A percentile compares a stretch with the other conserved stretches of the same genome.
phyloP scores from a whole-genome alignment of 2,329 filamentous ascomycete genomes.

The Fusarium marasasianum region DNA sequence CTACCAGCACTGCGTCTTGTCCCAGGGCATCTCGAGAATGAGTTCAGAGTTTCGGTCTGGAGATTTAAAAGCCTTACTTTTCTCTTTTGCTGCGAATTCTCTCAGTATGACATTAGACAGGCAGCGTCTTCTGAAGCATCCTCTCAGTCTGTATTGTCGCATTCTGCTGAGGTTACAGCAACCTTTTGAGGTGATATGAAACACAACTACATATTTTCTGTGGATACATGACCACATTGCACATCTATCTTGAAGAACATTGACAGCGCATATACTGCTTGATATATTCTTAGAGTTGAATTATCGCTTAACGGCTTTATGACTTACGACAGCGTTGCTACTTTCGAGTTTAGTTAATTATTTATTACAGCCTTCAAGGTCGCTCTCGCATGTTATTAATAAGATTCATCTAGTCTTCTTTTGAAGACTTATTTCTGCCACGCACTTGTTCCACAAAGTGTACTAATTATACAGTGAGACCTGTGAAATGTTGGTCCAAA shows the following conservation, averaged over 20 bases:
- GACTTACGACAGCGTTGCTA: background rate
- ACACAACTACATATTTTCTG: background rate
- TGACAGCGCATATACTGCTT: background rate
- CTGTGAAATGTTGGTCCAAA: no score
- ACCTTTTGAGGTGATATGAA: accelerated
- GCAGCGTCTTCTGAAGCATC: no score
- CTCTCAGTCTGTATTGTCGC: background rate
- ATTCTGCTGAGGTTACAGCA: accelerated
- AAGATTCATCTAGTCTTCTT: background rate
- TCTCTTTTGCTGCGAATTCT: background rate
- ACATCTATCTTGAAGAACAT: accelerated
- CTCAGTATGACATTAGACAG: background rate
- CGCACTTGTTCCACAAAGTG: accelerated
- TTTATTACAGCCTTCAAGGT: accelerated
- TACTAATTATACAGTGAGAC: background rate
- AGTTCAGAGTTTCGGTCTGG: no score
- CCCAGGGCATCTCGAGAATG: background rate
- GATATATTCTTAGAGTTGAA: no score
- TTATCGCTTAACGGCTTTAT: background rate
- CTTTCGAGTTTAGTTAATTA: background rate
- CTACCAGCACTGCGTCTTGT: no score
- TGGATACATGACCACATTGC: background rate
- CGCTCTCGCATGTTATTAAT: background rate
- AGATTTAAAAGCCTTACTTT: accelerated
- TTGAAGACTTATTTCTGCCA: background rate